Percentiles rank a stretch among this genome's conserved stretches.
phyloP scores from a whole-genome alignment of 139 green algal genomes.

The Pycnococcus provasolii region DNA sequence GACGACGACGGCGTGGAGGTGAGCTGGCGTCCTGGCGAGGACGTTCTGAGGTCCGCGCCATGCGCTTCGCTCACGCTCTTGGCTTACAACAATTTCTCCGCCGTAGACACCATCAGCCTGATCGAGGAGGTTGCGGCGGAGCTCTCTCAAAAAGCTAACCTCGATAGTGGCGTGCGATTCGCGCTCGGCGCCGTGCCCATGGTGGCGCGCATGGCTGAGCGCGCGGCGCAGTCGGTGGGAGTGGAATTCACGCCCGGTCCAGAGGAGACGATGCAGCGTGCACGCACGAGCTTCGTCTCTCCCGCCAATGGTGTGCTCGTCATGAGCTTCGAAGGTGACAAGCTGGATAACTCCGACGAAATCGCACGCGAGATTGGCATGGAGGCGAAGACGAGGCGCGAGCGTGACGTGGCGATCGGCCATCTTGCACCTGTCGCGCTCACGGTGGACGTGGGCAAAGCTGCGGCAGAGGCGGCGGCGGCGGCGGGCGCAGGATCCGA shows the following conservation, averaged over 20 bases:
- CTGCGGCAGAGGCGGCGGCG: no score
- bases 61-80: not conserved
- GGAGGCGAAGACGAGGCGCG: no score
- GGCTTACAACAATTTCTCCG: constrained; percentile 12
- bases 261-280: constrained; percentile 16
- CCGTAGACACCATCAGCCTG: constrained; percentile 3
- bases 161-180: not conserved
- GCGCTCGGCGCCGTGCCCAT: not conserved
- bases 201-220: constrained; percentile 8
- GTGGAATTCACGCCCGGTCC: constrained; percentile 17
- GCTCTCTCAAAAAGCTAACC: constrained; percentile 8
- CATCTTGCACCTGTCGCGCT: no score
- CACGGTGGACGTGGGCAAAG: no score
- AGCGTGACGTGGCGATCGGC: no score
- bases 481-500: no score
- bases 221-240: constrained; percentile 8
- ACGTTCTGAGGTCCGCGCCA: no score
- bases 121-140: constrained; percentile 24
- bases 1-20: not conserved
- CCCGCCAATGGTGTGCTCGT: no score
- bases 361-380: no score
- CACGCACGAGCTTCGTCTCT: no score
- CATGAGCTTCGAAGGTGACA: no score
- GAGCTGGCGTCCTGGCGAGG: not conserved
- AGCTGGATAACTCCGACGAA: no score